Evolutionary conservation across 495 filamentous ascomycete genomes (phyloP).

Genomic region (Xylaria scruposa): DNA sequence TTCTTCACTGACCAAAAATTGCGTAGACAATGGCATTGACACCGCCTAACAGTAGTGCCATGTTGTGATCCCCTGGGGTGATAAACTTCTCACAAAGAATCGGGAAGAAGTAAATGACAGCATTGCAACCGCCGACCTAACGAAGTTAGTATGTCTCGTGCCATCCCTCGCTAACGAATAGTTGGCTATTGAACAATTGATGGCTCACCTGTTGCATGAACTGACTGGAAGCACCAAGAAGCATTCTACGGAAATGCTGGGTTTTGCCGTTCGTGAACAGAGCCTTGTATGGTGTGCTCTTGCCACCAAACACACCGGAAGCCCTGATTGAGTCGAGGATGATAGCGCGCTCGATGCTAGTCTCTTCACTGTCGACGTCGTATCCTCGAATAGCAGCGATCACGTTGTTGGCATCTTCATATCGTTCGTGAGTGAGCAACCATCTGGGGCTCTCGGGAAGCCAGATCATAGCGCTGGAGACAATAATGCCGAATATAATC

Average conservation of each 20-base stretch:
- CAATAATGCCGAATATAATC: constrained; percentile 72
- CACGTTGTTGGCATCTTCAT: constrained; percentile 71
- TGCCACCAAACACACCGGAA: constrained; percentile 60
- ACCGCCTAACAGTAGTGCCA: constrained; percentile 75
- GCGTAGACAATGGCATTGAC: constrained; percentile 83
- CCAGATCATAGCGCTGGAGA: constrained; percentile 67
- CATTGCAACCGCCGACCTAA: constrained; percentile 69
- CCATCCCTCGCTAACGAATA: background rate
- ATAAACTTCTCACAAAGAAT: constrained; percentile 76
- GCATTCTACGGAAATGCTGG: constrained; percentile 68
- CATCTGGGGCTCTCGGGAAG: constrained; percentile 81
- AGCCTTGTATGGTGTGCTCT: constrained; percentile 61
- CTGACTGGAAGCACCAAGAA: constrained; percentile 66
- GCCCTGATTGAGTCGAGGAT: constrained; percentile 69
- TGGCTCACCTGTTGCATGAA: constrained; percentile 75
- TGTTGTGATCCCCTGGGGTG: constrained; percentile 51
- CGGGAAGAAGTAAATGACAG: constrained; percentile 85
- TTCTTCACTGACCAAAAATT: constrained; percentile 55
- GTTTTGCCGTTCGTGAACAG: constrained; percentile 68
- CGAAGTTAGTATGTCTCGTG: background rate
- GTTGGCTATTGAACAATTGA: background rate
- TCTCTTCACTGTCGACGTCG: constrained; percentile 63
- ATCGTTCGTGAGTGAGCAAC: constrained; percentile 70
- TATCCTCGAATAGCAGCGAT: constrained; percentile 71
- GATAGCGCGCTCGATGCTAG: constrained; percentile 64